These are phyloP conservation scores for Tulasnella sp. DNA, from an alignment of 768 basidiomycete genomes.

Conservation along the genomic window DNA sequence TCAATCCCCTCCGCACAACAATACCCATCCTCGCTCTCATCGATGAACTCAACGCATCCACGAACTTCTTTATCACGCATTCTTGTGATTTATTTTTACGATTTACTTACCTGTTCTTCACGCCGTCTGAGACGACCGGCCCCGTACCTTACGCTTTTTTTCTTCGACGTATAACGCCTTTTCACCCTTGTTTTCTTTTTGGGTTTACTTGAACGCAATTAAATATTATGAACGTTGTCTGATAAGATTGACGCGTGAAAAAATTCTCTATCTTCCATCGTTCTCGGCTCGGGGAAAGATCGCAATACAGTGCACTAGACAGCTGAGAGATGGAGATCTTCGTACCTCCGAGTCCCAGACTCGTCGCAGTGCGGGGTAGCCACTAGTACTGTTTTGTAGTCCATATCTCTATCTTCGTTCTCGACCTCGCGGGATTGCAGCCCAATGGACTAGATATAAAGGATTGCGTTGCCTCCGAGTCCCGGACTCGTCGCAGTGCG, in stretches of 20 bases:
- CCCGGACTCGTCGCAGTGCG: constrained; percentile 1
- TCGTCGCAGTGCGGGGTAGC: background rate
- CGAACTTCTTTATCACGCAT: constrained; percentile 2
- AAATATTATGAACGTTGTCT: background rate
- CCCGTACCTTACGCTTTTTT: background rate
- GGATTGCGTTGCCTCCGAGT: background rate
- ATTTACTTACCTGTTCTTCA: background rate
- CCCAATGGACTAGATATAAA: background rate
- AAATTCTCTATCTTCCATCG: background rate
- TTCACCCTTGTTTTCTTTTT: background rate
- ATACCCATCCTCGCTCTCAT: background rate
- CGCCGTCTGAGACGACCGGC: constrained; percentile 2
- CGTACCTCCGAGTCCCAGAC: background rate
- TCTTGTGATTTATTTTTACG: constrained; percentile 1
- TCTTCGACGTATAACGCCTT: background rate
- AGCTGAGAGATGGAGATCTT: background rate
- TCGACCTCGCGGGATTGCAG: background rate
- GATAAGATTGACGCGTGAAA: constrained; percentile 2
- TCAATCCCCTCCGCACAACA: background rate
- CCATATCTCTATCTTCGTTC: background rate
- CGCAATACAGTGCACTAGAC: background rate
- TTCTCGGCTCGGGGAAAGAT: background rate
- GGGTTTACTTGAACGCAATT: background rate
- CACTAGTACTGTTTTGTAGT: no score
- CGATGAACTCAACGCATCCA: background rate